Base-by-base conservation (phyloP, 768 basidiomycete genomes). In the Boletales sp. region DNA sequence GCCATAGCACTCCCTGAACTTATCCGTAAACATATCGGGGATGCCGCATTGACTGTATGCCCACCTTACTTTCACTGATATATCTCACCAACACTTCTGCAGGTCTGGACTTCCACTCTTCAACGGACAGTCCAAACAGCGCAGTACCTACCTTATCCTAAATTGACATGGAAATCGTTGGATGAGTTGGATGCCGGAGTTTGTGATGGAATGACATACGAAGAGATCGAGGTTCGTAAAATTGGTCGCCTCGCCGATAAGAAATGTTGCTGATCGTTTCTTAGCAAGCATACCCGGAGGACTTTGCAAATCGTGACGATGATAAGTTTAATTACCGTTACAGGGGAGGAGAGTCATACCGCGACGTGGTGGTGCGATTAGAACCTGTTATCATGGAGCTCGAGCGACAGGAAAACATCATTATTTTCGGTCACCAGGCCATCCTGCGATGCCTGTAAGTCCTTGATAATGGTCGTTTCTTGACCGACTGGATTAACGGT, bases 321-420 rank as follows among this genome's bases (percentile, higher is more conserved):
- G 97, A 99, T 76, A 99, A 99, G 71, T 99, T 97, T 70, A 98
- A 98, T 69, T 99, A 99, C 69, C 84, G 97, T 27, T 98, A 97
- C 68, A 80, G 97, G 59, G 94, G 84, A 17, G 97, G 97, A 47
- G 97, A 99, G 72, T 97, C 93, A 2, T 99, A 99, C 67, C 84
- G 97, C 34, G 97, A 99, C 63, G 95, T 99, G 10, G 93, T 97
- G 12, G 82, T 91, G 5, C 82, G 95, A 35, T 74, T 99, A 24
- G 97, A 99, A 66, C 97, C 97, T 19, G 89, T 98, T 45, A 99
- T 99, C 59, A 97, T 99, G 92, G 97, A 99, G 68, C 78, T 99
- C 19, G 97, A 99, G 69, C 77, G 97, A 47, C 97, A 98, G 68
- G 90, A 95, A 69, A 95, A 99, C 65, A 93, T 99, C 50, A 70